Percentiles rank a stretch among this genome's conserved stretches.
Conservation (phyloP, 768 basidiomycete species). For the Paxillus rubicundulus region DNA sequence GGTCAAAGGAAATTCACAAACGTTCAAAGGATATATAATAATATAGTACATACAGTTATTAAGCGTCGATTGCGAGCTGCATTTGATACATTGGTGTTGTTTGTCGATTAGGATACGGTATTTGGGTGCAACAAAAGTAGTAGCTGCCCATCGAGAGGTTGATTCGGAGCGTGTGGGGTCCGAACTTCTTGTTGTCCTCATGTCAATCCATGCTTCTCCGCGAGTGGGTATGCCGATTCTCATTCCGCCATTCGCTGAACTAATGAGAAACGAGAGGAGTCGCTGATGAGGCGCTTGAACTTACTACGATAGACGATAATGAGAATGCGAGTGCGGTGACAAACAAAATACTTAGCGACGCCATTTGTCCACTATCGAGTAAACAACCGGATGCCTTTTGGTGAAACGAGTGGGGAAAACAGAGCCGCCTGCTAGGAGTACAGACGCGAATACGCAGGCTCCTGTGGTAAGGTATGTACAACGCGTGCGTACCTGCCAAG, state of each 20-base stretch:
- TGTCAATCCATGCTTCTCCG: constrained; percentile 6
- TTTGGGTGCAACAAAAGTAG: not conserved
- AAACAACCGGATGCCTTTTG: not conserved
- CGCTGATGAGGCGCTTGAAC: not conserved
- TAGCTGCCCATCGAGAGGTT: not conserved
- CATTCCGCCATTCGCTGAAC: not conserved
- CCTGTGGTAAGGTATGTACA: not conserved
- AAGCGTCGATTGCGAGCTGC: constrained; percentile 5
- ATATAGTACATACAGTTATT: too few species aligned
- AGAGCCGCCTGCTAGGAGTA: not conserved
- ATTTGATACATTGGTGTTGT: not conserved
- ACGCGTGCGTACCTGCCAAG: not conserved
- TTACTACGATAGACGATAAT: not conserved
- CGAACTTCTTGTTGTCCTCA: constrained; percentile 1
- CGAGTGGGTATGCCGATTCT: not conserved
- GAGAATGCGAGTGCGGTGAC: not conserved
- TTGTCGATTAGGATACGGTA: not conserved
- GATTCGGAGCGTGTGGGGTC: not conserved
- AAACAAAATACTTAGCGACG: not conserved
- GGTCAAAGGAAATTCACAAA: constrained; percentile 7
- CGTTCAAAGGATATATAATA: constrained; percentile 11
- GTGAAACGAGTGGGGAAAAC: not conserved
- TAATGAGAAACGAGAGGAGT: not conserved
- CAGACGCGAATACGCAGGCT: not conserved
- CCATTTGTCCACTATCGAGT: not conserved